These are phyloP conservation scores for Pestalotiopsis sp. DNA, from an alignment of 2,329 filamentous ascomycete genomes.

Conservation along the genomic window DNA sequence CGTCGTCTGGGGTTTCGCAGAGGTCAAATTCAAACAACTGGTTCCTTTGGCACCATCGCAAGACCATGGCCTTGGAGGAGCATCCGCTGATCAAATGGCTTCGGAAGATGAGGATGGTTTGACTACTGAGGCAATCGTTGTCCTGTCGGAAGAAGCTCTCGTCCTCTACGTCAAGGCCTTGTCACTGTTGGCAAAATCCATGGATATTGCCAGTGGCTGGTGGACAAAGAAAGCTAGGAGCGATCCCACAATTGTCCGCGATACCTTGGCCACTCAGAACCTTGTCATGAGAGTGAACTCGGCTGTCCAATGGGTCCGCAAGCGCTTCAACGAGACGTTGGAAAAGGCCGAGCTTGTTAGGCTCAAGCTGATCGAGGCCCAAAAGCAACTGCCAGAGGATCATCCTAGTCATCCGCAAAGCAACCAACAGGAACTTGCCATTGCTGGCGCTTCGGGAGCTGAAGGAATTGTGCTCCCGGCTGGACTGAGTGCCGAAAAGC, in stretches of 20 bases:
- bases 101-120: constrained; percentile 74
- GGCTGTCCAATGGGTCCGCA: constrained; percentile 93
- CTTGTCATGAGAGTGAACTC: constrained; percentile 78
- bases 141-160: constrained; percentile 89
- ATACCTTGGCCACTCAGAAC: constrained; percentile 48
- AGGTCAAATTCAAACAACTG: constrained; percentile 98
- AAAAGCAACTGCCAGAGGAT: constrained; percentile 79
- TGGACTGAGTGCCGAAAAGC: constrained; percentile 90
- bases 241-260: constrained; percentile 50
- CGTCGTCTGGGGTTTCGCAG: constrained; percentile 95
- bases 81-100: constrained; percentile 54
- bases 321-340: constrained; percentile 93
- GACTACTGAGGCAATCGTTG: constrained; percentile 82
- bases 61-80: constrained; percentile 69
- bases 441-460: constrained; percentile 63
- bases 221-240: constrained; percentile 80
- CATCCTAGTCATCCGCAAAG: constrained; percentile 88
- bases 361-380: constrained; percentile 82
- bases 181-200: constrained; percentile 86
- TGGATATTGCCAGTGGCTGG: constrained; percentile 93
- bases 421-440: constrained; percentile 61
- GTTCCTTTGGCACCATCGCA: constrained; percentile 82
- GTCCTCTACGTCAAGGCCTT: constrained; percentile 96
- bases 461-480: constrained; percentile 84
- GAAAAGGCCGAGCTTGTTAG: constrained; percentile 97